These are phyloP conservation scores for Pythium insidiosum DNA, from an alignment of 352 stramenopile species.

Conservation along the genomic window DNA sequence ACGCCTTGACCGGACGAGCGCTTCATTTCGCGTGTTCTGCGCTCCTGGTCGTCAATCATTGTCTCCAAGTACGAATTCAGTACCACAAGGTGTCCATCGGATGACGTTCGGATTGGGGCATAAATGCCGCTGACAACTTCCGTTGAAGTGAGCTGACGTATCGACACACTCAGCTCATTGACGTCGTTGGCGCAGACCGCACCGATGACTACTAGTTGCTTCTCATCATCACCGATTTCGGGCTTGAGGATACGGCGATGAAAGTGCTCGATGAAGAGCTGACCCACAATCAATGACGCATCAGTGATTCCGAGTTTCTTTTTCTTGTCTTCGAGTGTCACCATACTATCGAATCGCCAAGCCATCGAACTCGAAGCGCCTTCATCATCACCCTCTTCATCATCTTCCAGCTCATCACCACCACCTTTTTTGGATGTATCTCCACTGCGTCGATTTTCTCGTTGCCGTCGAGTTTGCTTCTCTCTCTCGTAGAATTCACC, in stretches of 20 bases:
- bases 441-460: too few species aligned
- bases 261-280: conserved; percentile 16
- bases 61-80: conserved; percentile 2
- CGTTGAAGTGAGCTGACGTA: not conserved
- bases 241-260: conserved; percentile 3
- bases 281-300: conserved; percentile 4
- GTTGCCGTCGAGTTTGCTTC: not conserved
- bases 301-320: conserved; percentile 10
- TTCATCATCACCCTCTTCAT: conserved; percentile 5
- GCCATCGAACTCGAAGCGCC: too few species aligned
- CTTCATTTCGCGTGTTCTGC: too few species aligned
- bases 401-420: not conserved
- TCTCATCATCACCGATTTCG: not conserved
- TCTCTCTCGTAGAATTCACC: conserved; percentile 17
- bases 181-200: conserved; percentile 6
- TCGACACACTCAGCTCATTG: not conserved
- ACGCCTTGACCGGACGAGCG: too few species aligned
- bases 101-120: conserved; percentile 1
- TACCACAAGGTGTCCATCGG: conserved; percentile 9
- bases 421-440: too few species aligned
- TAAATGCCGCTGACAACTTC: not conserved
- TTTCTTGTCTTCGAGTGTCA: conserved; percentile 18
- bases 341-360: too few species aligned
- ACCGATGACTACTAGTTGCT: conserved; percentile 3
- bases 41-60: too few species aligned